phyloP scores from a whole-genome alignment of 2,329 filamentous ascomycete species.

The Aspergillus fumigatus region DNA sequence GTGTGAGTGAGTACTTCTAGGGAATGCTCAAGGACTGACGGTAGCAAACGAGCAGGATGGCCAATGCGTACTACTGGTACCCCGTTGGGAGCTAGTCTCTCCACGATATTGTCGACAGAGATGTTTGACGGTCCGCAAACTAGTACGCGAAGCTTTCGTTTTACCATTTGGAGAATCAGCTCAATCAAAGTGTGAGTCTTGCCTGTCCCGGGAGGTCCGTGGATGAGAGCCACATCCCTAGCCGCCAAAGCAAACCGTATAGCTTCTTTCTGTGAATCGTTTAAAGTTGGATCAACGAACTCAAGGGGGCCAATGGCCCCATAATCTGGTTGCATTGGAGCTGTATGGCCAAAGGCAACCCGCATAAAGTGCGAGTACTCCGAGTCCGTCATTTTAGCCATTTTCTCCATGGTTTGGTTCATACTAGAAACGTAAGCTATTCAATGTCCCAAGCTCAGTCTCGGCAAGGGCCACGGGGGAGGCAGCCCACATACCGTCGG shows the following conservation, averaged over 20 bases:
- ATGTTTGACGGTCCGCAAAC: slow-evolving; percentile 98
- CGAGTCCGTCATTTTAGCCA: slow-evolving; percentile 52
- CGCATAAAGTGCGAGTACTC: slow-evolving; percentile 56
- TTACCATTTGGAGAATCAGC: slow-evolving; percentile 83
- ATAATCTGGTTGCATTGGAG: slow-evolving; percentile 49
- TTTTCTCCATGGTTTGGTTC: slow-evolving; percentile 59
- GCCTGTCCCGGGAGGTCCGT: slow-evolving; percentile 91
- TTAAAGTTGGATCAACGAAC: slow-evolving; percentile 54
- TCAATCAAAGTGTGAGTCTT: slow-evolving; percentile 97
- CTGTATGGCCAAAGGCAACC: slow-evolving; percentile 57
- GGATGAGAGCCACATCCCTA: slow-evolving; percentile 79
- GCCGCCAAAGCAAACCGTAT: slow-evolving; percentile 78
- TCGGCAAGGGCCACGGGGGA: neutral
- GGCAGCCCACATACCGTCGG: slow-evolving; percentile 46
- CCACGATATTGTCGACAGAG: slow-evolving; percentile 96
- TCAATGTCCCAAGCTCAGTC: neutral
- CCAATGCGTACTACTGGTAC: slow-evolving; percentile 85
- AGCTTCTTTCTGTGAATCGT: slow-evolving; percentile 60
- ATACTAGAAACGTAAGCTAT: slow-evolving; percentile 41
- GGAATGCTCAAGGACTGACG: slow-evolving; percentile 82
- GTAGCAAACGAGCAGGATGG: slow-evolving; percentile 84
- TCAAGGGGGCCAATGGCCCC: slow-evolving; percentile 43
- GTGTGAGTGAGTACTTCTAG: slow-evolving; percentile 87
- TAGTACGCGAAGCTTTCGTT: slow-evolving; percentile 67
- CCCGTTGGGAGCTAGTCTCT: slow-evolving; percentile 78